A percentile compares a stretch with the other conserved stretches of the same genome.
These are phyloP conservation scores for Rhododendron mucronatum DNA, from an alignment of 148 eudicot species.

Conservation along the genomic window DNA sequence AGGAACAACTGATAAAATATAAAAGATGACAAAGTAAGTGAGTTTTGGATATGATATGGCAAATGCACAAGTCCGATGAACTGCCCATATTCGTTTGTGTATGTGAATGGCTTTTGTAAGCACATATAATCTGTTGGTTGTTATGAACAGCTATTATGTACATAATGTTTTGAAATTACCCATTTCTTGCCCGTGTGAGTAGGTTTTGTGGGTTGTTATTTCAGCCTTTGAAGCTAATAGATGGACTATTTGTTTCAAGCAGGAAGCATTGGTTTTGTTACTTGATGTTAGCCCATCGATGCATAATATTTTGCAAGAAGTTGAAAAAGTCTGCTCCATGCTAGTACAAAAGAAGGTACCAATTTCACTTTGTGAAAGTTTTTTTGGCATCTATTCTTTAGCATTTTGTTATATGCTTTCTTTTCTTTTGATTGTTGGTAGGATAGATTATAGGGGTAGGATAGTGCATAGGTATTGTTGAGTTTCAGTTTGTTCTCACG, in stretches of 20 bases:
- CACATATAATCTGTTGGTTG: not conserved
- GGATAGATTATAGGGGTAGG: not conserved
- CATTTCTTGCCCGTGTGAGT: not conserved
- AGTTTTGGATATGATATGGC: not conserved
- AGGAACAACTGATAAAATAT: not conserved
- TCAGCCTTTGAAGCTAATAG: not conserved
- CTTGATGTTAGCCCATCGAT: conserved; percentile 92
- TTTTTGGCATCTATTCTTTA: conserved; percentile 10
- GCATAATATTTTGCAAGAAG: conserved; percentile 71
- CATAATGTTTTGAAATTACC: not conserved
- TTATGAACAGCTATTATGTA: not conserved
- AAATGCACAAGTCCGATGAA: not conserved
- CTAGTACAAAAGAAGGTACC: conserved; percentile 84
- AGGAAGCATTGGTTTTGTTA: conserved; percentile 76
- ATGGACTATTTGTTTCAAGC: conserved; percentile 9
- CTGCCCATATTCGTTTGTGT: not conserved
- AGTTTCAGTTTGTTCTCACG: not conserved
- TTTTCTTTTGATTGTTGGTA: not conserved
- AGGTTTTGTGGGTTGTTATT: not conserved
- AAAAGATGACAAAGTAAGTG: not conserved
- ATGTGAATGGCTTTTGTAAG: not conserved
- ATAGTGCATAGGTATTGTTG: not conserved
- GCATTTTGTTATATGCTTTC: not conserved
- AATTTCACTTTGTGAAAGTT: not conserved
- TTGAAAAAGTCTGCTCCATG: conserved; percentile 81